phyloP scores from a whole-genome alignment of 805 yeast genomes.

The Monosporozyma yasuniensis region DNA sequence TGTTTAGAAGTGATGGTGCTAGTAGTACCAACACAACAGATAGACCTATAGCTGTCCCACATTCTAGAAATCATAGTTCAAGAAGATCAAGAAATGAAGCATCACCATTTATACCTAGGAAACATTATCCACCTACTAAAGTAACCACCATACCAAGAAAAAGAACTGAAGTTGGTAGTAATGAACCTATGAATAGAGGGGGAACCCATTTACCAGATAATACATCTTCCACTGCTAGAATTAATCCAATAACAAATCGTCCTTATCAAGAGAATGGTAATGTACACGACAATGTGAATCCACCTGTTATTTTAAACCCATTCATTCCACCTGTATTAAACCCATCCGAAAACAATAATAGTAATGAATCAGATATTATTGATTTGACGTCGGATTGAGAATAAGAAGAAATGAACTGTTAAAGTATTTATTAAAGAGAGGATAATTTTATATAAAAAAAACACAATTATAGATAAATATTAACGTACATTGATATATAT shows the following conservation, averaged over 20 bases:
- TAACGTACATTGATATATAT: background rate
- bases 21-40: background rate
- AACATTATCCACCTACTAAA: slow-evolving; percentile 15
- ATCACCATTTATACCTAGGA: slow-evolving; percentile 29
- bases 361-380: slow-evolving; percentile 6
- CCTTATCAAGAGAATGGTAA: background rate
- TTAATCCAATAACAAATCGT: background rate
- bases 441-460: background rate
- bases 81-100: slow-evolving; percentile 8
- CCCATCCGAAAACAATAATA: background rate
- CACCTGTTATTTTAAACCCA: background rate
- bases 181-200: background rate
- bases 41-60: background rate
- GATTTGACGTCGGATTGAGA: slow-evolving; percentile 19
- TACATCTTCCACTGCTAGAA: background rate
- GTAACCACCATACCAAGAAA: slow-evolving; percentile 19
- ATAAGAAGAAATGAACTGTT: slow-evolving; percentile 11
- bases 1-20: background rate
- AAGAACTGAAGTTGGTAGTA: slow-evolving; percentile 10
- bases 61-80: background rate
- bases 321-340: background rate
- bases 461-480: background rate
- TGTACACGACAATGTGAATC: background rate
- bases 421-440: background rate
- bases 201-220: background rate